Base-by-base conservation (phyloP, 1,139 yeast species). In the Taphrina deformans region DNA sequence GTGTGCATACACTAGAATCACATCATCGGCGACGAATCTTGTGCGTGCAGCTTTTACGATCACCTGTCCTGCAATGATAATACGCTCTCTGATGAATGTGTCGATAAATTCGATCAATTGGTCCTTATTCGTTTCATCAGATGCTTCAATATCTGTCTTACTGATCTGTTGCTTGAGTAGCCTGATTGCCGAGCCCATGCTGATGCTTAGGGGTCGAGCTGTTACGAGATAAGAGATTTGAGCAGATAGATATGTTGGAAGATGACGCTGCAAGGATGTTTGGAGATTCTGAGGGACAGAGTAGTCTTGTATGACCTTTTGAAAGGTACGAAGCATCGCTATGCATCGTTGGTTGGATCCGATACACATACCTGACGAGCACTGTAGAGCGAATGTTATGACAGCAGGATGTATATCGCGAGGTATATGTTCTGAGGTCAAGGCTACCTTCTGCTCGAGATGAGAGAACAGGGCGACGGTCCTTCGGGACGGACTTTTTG, bases 101-200 rank as follows among this genome's bases (percentile, higher is more conserved):
- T 89, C 93, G 70, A 95, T 92, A 70, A 84, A 83, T 52, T 81
- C 85, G 68, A 83, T 77, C 67, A 95, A 80, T 40, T 80, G 77
- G n/a, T 76, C 78, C 73, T 90, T 92, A 48, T 97, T 96, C 52
- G 82, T 85, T 18, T 78, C 79, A 69, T 92, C 98, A 16, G 85
- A 79, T 31, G 85, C 79, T 70, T 88, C 96, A 66, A 88, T 84
- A 60, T 89, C 83, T 52, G 77, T 70, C 65, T 84, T 82, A 0
- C 97, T 86, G 66, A 95, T 93, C 74, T 89, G 95, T 77, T 92
- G 98, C 74, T 95, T 95, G 70, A 95, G 81, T 96, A 97, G 91
- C 71, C 99, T 84, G 70, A 95, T 95, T 2, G 98, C 95, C 77
- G 92, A 93, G 62, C 99, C 99, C 99, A 95, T 95, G 0, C 96